Evolutionary conservation across 495 filamentous ascomycete species (phyloP).

Genomic region (Lichina pygmaea): DNA sequence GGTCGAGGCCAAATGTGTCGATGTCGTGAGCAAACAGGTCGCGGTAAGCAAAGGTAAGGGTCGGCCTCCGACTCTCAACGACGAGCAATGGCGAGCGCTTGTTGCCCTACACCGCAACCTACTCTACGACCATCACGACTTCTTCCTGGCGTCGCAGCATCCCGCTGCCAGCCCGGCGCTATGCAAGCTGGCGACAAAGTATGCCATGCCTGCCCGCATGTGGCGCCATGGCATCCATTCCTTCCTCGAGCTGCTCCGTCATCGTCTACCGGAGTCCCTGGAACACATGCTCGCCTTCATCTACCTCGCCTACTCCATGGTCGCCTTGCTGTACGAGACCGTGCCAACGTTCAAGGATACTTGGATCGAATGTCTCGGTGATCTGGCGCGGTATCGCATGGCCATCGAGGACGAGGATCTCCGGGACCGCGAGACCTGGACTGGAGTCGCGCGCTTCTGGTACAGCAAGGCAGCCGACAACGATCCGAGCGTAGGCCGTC

Average conservation of each 20-base stretch:
- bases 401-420: slow-evolving; percentile 50
- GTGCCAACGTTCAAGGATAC: slow-evolving; percentile 53
- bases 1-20: slow-evolving; percentile 57
- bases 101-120: slow-evolving; percentile 47
- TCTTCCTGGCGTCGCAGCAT: slow-evolving; percentile 55
- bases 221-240: slow-evolving; percentile 66
- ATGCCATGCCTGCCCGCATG: slow-evolving; percentile 61
- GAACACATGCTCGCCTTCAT: slow-evolving; percentile 69
- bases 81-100: slow-evolving; percentile 44
- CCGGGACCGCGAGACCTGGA: slow-evolving; percentile 53
- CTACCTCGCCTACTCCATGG: slow-evolving; percentile 56
- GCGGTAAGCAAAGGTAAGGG: slow-evolving; percentile 14
- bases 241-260: slow-evolving; percentile 46
- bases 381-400: slow-evolving; percentile 49
- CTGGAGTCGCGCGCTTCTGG: slow-evolving; percentile 49
- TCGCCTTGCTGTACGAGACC: slow-evolving; percentile 51
- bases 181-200: slow-evolving; percentile 32
- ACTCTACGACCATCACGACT: slow-evolving; percentile 57
- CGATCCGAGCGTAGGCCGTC: slow-evolving; percentile 37
- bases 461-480: slow-evolving; percentile 54
- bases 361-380: slow-evolving; percentile 78
- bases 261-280: slow-evolving; percentile 36
- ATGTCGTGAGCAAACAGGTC: slow-evolving; percentile 35
- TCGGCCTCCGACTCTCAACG: slow-evolving; percentile 17
- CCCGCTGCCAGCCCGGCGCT: slow-evolving; percentile 34